A percentile compares a stretch with the other conserved stretches of the same genome.
Evolutionary conservation across 192 early-diverging fungal genomes (phyloP).

Genomic region (Gryganskiella cystojenkinii): DNA sequence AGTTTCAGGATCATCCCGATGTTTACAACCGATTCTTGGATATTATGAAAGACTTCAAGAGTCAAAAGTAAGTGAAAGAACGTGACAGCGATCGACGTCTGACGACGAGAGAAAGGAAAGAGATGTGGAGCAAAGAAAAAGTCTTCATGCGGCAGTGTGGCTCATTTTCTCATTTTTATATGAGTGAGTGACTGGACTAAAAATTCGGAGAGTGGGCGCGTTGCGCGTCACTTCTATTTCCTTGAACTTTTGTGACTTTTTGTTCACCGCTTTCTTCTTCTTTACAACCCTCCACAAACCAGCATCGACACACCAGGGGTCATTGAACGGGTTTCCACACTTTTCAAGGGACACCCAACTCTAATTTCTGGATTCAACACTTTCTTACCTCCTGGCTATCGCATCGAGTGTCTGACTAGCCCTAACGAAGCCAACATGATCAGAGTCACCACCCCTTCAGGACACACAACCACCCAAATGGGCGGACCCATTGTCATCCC

Average conservation of each 20-base stretch:
- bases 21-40: conserved; percentile 98
- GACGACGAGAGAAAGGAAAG: neutral
- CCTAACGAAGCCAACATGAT: conserved; percentile 79
- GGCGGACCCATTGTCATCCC: conserved; percentile 54
- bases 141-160: neutral
- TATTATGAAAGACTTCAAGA: conserved; percentile 99
- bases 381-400: conserved; percentile 98
- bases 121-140: too few relatives aligned
- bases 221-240: conserved; percentile 2
- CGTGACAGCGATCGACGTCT: neutral
- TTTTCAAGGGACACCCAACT: conserved; percentile 90
- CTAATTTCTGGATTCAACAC: conserved; percentile 99
- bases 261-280: neutral
- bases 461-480: conserved; percentile 65
- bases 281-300: neutral
- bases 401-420: conserved; percentile 90
- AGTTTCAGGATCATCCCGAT: conserved; percentile 92
- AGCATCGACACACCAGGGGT: conserved; percentile 97
- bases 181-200: neutral
- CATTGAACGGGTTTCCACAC: conserved; percentile 95
- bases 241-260: neutral
- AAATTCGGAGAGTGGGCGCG: too few relatives aligned
- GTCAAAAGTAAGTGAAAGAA: conserved; percentile 76
- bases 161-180: neutral
- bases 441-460: conserved; percentile 89